Evolutionary conservation across 23 red algal genomes (phyloP), one percentile per base, ranked within the genome.

Genomic region (Gracilaria vermiculophylla): DNA sequence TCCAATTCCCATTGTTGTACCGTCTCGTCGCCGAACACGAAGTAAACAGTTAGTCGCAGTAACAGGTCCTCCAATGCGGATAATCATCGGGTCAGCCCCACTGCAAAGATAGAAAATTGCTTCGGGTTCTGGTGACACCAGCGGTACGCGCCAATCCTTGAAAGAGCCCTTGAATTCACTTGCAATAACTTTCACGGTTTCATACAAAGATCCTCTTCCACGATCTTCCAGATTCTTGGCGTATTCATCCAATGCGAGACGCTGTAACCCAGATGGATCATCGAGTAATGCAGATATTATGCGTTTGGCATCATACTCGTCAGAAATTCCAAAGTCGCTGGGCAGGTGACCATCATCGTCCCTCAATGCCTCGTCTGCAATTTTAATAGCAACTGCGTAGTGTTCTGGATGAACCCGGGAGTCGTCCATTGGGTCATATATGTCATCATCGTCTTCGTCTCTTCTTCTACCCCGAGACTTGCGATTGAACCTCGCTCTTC

Each of bases 331-430:
- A 6, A 95, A 66, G 41, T 91, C 82, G 41, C 16, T 70, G 16
- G 27, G 50, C 13, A 80, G 65, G 67, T 67, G 51, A 21, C 80
- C 78, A 28, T 71, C 81, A 35, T 91, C 91, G 57, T 94, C 91
- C 42, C 90, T 83, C 28, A 95, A 62, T 0, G 96, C 89, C 70
- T 98, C 92, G 49, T 93, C 81, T 2, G 83, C 87, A 69, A 98
- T 98, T 53, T 95, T 95, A 27, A 89, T 88, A 14, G 96, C 96
- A 32, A 95, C 72, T 27, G 60, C 45, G 54, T 98, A 94, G 36
- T 98, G 69, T 62, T 94, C 96, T 0, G 93, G 96, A 43, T 98
- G 96, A 62, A 98, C 76, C 25, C 96, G 96, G 35, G 92, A 92
- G 79, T 95, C 90, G 52, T 98, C 96, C 41, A 95, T 82, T 9